Evolutionary conservation across 345 rosid genomes (phyloP), one percentile per base, ranked within the genome.

Genomic region (Fremontodendron californicum): DNA sequence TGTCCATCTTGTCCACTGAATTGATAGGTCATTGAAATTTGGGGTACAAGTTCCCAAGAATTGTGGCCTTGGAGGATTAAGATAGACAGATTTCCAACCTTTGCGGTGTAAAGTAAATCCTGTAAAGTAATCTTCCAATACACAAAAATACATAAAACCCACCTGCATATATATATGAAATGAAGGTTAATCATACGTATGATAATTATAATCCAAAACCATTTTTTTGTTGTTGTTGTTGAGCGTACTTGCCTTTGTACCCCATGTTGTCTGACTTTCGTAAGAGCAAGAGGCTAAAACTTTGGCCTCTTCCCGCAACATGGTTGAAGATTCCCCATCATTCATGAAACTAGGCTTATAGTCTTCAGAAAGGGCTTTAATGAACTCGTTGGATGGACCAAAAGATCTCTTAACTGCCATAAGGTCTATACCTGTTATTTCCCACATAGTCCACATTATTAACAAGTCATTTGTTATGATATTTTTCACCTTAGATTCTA

Each of bases 51-150:
- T 79, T 9, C 89, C 91, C 46, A 86, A 62, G 55, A 86, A 85
- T 54, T 80, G 84, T 18, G 88, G 85, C 75, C 82, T 82, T 33
- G 74, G 0, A 0, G 88, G 89, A 54, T 57, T 3, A 13, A 74
- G 64, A 70, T 76, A 88, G 2, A 78, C 83, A 1, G 89, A 86
- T 48, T 15, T 81, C 89, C 87, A 84, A 3, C 91, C 86, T 35
- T 78, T 69, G 77, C 83, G 78, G 55, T 78, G 88, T 54, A 83
- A 45, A 11, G 9, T 75, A 57, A 78, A 78, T 19, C 88, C 75
- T 2, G 89, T 88, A 69, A 86, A 80, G 73, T 15, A 72, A 75
- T 88, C 91, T 77, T 88, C 91, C 9, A 79, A 31, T 27, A 88
- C 83, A n/a, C 79, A 74, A 39, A 54, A 2, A 61, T 88, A 84